Evolutionary conservation across 176 grass and related monocot genomes (phyloP), one percentile per base, ranked within the genome.

Genomic region (Cocos nucifera): DNA sequence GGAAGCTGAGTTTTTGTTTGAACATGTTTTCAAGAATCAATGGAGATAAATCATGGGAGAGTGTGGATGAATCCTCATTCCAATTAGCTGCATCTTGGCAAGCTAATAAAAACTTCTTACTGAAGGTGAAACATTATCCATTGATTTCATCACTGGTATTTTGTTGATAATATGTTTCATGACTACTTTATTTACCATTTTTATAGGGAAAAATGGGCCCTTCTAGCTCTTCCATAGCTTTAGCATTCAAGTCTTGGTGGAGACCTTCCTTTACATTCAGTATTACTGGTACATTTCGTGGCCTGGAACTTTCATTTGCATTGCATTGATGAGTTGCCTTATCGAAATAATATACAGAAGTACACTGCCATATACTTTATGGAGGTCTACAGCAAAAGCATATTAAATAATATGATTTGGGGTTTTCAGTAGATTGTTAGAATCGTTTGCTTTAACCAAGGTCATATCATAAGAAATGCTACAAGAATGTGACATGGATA

Each of bases 211-310:
- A 96, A 69, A 57, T 96, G 35, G 87, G 87, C 61, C 75, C 83
- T 65, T 83, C 75, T 39, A 79, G 74, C 26, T 90, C 92, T 70
- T 88, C 83, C 58, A 52, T 96, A 44, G 75, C 87, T 39, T 51
- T 96, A 66, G 83, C 87, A 57, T 85, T 90, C 72, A 96, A 96
- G 76, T 96, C 92, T 79, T 96, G 92, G 92, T 96, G 87, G 92
- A 90, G 57, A 67, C 92, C 92, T 24, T 87, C 92, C 49, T 96
- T 90, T 68, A 82, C 87, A 62, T 87, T 96, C 64, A 90, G 81
- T 53, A 55, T 90, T 68, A 90, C 87, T 64, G 92, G 92, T 96
- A 72, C 51, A 5, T 75, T 70, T 71, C 5, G 5, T 53, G 67
- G 53, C 2, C 10, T 71, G 4, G 19, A 15, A 2, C 7, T 59